phyloP scores from a whole-genome alignment of 352 stramenopile genomes.

The Albugo candida region DNA sequence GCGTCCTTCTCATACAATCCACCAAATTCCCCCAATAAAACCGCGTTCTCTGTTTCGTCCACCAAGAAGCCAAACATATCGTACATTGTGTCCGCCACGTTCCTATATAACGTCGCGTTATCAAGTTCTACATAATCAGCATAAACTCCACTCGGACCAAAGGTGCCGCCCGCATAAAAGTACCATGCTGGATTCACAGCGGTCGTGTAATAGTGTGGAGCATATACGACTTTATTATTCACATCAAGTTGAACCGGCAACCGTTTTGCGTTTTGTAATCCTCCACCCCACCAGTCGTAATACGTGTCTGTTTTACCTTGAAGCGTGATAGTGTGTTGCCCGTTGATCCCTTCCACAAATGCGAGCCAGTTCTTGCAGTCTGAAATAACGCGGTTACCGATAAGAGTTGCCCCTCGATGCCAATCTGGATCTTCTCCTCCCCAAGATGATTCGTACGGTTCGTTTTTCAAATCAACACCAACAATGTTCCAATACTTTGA shows the following conservation, averaged over 20 bases:
- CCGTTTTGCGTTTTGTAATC: slow-evolving; percentile 20
- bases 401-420: slow-evolving; percentile 31
- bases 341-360: slow-evolving; percentile 46
- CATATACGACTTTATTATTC: slow-evolving; percentile 41
- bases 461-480: slow-evolving; percentile 54
- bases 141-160: slow-evolving; percentile 10
- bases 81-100: slow-evolving; percentile 39
- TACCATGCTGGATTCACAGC: slow-evolving; percentile 41
- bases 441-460: slow-evolving; percentile 39
- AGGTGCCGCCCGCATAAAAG: slow-evolving; percentile 27
- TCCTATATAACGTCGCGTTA: slow-evolving; percentile 24
- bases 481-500: slow-evolving; percentile 49
- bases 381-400: slow-evolving; percentile 40
- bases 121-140: slow-evolving; percentile 28
- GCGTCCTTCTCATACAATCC: slow-evolving; percentile 38
- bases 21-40: slow-evolving; percentile 49
- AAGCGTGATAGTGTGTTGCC: slow-evolving; percentile 19
- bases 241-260: slow-evolving; percentile 21
- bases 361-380: slow-evolving; percentile 41
- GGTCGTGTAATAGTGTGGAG: slow-evolving; percentile 65
- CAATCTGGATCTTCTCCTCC: slow-evolving; percentile 18
- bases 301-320: slow-evolving; percentile 18
- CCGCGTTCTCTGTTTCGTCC: slow-evolving; percentile 18
- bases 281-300: slow-evolving; percentile 54
- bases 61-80: slow-evolving; percentile 54